phyloP scores from a whole-genome alignment of 2,329 filamentous ascomycete species.

The Pyricularia sp. region DNA sequence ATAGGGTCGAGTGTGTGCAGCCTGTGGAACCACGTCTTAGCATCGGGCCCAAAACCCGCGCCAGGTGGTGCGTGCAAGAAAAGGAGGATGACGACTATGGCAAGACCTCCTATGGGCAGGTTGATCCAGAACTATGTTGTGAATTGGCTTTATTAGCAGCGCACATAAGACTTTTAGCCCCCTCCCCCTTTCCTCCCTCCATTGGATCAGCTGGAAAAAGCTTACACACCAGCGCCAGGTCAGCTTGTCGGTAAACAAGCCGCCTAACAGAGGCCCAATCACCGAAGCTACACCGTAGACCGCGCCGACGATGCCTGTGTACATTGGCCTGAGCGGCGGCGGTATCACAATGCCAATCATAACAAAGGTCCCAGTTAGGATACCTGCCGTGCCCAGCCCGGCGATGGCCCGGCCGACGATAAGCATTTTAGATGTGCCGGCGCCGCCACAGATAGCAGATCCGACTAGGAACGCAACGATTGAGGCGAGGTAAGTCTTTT shows the following conservation, averaged over 20 bases:
- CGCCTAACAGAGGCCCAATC: conserved; percentile 43
- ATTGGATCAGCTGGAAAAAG: neutral
- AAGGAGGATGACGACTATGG: conserved; percentile 31
- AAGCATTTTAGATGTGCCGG: conserved; percentile 41
- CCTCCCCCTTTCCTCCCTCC: no score
- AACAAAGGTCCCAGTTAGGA: conserved; percentile 44
- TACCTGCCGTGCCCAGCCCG: conserved; percentile 45
- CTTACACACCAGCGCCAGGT: conserved; percentile 26
- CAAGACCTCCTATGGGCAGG: conserved; percentile 43
- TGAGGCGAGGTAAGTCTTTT: conserved; percentile 20
- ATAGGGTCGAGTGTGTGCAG: conserved; percentile 41
- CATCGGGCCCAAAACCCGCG: conserved; percentile 18
- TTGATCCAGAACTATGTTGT: conserved; percentile 41
- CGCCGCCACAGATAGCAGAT: conserved; percentile 43
- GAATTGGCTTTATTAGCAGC: no score
- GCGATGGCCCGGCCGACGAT: conserved; percentile 50
- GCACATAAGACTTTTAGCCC: no score
- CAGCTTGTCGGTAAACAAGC: conserved; percentile 37
- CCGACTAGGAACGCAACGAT: conserved; percentile 44
- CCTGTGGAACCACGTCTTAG: conserved; percentile 18
- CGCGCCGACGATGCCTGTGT: conserved; percentile 44
- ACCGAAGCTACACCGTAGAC: conserved; percentile 46
- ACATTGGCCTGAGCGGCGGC: conserved; percentile 49
- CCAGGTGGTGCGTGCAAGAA: neutral
- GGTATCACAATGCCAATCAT: conserved; percentile 50